Base-by-base conservation (phyloP, 1,284 basidiomycete genomes). In the Athelia psychrophila region DNA sequence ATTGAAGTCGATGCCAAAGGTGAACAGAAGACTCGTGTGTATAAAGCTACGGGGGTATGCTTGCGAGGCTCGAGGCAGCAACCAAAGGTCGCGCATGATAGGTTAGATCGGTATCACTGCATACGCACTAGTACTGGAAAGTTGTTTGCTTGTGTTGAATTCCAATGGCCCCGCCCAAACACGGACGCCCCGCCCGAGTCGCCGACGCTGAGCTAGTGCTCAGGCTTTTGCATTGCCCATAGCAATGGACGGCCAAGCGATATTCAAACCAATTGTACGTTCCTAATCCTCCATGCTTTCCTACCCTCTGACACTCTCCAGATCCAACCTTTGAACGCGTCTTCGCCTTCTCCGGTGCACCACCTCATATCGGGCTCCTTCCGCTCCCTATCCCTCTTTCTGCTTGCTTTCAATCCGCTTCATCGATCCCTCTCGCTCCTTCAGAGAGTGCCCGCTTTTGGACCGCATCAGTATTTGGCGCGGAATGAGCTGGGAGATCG, bases 401-500 rank as follows among this genome's bases (percentile, higher is more conserved):
- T 79, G 6, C 68, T 80, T 3, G 76, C 72, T 1, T 79, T 80
- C 24, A 15, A 30, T 4, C 73, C 76, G 0, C 54, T 65, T 1
- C 62, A 70, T 23, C 63, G 67, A 4, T 67, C 71, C 0, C 61
- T 80, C n/a, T 60, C 66, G 6, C 65, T 74, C 25, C 60, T 77
- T 1, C 69, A 74, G 52, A 71, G 67, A 1, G 58, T 76, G 12
- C 66, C 69, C 49, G 75, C 67, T 0, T 73, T 69, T 57, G 77
- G 77, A 8, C 77, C 77, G 0, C 76, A 80, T 54, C 77, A 79
- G 47, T 79, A 78, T 58, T 62, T 80, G 9, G 69, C 69, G 1
- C 63, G 66, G 4, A 68, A 69, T 52, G 55, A 60, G 4, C 53
- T 57, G 13, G 67, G 63, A 47, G 62, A 68, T 38, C 56, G 63